phyloP scores from a whole-genome alignment of 2,329 filamentous ascomycete species.

The Calcarisporium arbuscula region DNA sequence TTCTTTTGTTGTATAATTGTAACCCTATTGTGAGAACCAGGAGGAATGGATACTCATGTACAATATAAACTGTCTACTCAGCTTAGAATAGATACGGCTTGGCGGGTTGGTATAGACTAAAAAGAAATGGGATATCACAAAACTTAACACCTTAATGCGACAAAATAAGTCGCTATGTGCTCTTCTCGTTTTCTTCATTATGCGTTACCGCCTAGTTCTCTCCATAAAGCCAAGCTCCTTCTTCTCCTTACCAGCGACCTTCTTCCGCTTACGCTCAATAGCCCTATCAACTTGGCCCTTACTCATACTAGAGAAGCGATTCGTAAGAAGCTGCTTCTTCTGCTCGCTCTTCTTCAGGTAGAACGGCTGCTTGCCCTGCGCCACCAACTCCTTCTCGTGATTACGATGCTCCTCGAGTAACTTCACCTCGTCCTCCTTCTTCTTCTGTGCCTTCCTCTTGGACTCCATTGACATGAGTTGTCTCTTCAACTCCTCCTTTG shows the following conservation, averaged over 20 bases:
- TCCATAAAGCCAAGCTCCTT: constrained; percentile 53
- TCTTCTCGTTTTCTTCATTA: no score
- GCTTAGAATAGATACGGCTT: no score
- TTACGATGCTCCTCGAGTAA: constrained; percentile 70
- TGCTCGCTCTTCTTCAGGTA: constrained; percentile 89
- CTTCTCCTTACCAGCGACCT: constrained; percentile 78
- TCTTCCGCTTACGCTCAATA: constrained; percentile 85
- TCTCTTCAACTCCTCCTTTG: constrained; percentile 65
- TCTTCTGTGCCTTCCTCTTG: constrained; percentile 61
- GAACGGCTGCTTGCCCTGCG: constrained; percentile 86
- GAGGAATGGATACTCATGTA: no score
- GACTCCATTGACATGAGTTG: constrained; percentile 74
- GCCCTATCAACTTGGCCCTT: constrained; percentile 76
- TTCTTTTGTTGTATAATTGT: no score
- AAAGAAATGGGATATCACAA: no score
- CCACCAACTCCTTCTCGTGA: constrained; percentile 77
- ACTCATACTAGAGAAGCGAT: constrained; percentile 78
- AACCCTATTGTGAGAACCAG: no score
- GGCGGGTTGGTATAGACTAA: no score
- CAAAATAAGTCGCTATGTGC: no score
- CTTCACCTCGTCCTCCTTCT: constrained; percentile 62
- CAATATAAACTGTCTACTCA: no score
- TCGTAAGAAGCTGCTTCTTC: constrained; percentile 76
- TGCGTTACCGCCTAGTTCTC: no score
- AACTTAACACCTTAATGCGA: no score